A percentile compares a stretch with the other conserved stretches of the same genome.
These are phyloP conservation scores for Teratosphaeriaceae sp. DNA, from an alignment of 2,329 filamentous ascomycete genomes.

Conservation along the genomic window DNA sequence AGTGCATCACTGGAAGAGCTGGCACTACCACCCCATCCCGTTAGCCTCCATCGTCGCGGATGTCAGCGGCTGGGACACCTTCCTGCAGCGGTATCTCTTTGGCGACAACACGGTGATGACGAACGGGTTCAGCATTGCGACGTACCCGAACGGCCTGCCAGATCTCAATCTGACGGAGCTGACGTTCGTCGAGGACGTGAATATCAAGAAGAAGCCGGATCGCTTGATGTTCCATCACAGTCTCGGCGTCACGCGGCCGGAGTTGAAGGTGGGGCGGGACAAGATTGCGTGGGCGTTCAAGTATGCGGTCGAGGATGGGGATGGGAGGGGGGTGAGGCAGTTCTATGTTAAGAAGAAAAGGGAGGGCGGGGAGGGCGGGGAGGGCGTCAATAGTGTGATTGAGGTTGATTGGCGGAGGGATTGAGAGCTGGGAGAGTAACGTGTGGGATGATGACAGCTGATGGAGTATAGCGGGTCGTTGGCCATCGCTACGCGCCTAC, in stretches of 20 bases:
- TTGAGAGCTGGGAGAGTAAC: too few species aligned
- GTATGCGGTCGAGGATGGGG: slow-evolving; percentile 14
- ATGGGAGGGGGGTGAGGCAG: slow-evolving; percentile 20
- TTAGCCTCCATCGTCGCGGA: slow-evolving; percentile 19
- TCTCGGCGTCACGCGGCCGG: slow-evolving; percentile 19
- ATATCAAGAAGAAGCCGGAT: slow-evolving; percentile 11
- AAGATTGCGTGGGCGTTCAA: slow-evolving; percentile 22
- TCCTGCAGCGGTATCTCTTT: slow-evolving; percentile 21
- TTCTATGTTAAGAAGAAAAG: slow-evolving; percentile 20
- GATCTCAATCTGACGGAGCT: slow-evolving; percentile 21
- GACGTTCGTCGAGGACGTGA: slow-evolving; percentile 21
- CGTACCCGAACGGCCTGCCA: slow-evolving; percentile 21
- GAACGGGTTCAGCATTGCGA: slow-evolving; percentile 22
- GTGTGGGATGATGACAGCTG: too few species aligned
- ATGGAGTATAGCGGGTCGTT: too few species aligned
- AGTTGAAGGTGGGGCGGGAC: slow-evolving; percentile 16
- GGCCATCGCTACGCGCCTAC: too few species aligned
- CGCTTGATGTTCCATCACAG: slow-evolving; percentile 19
- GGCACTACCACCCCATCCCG: slow-evolving; percentile 20
- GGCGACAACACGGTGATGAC: slow-evolving; percentile 20
- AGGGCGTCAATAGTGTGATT: slow-evolving; percentile 17
- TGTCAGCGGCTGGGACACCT: slow-evolving; percentile 20
- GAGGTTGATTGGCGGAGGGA: slow-evolving; percentile 21
- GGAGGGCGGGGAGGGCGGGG: slow-evolving; percentile 4
- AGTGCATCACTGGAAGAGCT: slow-evolving; percentile 25